phyloP scores from a whole-genome alignment of 228 moss, liverwort and hornwort species.

The Sphagnum fallax region DNA sequence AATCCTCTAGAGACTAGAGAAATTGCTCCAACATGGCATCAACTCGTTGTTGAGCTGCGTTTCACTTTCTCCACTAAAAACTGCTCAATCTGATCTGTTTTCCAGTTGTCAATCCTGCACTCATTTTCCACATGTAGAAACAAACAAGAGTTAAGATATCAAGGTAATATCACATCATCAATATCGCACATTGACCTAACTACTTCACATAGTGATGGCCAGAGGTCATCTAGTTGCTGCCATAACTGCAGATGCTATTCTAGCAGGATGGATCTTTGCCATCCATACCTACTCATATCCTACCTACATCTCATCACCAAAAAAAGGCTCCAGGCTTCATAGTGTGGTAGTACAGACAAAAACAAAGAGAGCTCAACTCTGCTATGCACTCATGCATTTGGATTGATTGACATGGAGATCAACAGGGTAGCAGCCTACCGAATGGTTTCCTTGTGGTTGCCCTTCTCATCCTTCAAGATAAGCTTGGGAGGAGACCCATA shows the following conservation, averaged over 20 bases:
- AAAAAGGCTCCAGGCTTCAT: too few species aligned
- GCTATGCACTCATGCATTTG: neutral
- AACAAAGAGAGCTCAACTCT: neutral
- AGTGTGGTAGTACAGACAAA: neutral
- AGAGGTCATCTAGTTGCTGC: neutral
- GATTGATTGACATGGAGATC: neutral
- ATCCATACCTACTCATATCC: neutral
- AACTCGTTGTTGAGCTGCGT: conserved; percentile 10
- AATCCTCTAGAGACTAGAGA: neutral
- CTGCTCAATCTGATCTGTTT: conserved; percentile 64
- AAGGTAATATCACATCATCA: neutral
- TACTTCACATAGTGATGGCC: neutral
- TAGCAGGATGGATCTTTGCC: neutral
- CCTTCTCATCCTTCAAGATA: conserved; percentile 58
- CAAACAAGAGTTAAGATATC: neutral
- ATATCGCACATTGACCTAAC: neutral
- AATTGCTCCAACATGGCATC: neutral
- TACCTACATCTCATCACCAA: too few species aligned
- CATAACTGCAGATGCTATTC: neutral
- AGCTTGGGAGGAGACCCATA: conserved; percentile 63
- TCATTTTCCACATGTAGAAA: neutral
- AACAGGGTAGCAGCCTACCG: conserved; percentile 21
- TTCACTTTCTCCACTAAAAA: conserved; percentile 56
- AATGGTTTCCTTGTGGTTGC: conserved; percentile 52
- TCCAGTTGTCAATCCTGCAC: conserved; percentile 70